Base-by-base conservation (phyloP, 2,329 filamentous ascomycete genomes). In the Chlorencoelia australis region DNA sequence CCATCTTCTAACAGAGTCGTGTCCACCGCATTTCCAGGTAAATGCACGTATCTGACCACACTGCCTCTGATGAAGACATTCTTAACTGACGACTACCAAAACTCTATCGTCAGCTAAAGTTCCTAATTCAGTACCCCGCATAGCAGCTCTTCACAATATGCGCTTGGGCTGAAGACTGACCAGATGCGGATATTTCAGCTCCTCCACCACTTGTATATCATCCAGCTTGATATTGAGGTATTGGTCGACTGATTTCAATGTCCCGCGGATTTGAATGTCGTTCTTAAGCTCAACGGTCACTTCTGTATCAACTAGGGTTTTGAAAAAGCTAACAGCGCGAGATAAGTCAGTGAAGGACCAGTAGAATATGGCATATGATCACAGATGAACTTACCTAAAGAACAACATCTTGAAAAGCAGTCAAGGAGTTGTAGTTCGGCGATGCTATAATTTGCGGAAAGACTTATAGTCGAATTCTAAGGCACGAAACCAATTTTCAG, bases 261-360 rank as follows among this genome's bases (percentile, higher is more conserved):
- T 93, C 49, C 91, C 91, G 53, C 85, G 84, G 60, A 98, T 93
- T 59, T 88, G 87, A 52, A 98, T 94, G 65, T 98, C 91, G 62
- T 98, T 98, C 67, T 98, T 98, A 61, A 98, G 83, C 69, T 98
- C 91, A 59, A 98, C 87, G 30, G 88, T 96, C 56, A 98, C 88
- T 68, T 93, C 80, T 51, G 91, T 82, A 68, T 95, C 91, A 60
- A 95, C 93, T 55, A 96, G 82, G 36, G 89, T 96, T 64, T 96
- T 96, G 78, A 96, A 96, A 69, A 95, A 96, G 67, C 84, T 91
- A 57, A 43, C 36, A 35, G 38, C 22, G 25, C 16, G 19, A 10
- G 21, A 18, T 9, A 16, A 26, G 27, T 41, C 17, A 38, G 44
- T 10, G 30, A 33, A 16, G 17, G 25, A 14, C 14, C n/a, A 30